Evolutionary conservation across 2,329 filamentous ascomycete genomes (phyloP), one percentile per base, ranked within the genome.

Genomic region (Stenocarpella maydis): DNA sequence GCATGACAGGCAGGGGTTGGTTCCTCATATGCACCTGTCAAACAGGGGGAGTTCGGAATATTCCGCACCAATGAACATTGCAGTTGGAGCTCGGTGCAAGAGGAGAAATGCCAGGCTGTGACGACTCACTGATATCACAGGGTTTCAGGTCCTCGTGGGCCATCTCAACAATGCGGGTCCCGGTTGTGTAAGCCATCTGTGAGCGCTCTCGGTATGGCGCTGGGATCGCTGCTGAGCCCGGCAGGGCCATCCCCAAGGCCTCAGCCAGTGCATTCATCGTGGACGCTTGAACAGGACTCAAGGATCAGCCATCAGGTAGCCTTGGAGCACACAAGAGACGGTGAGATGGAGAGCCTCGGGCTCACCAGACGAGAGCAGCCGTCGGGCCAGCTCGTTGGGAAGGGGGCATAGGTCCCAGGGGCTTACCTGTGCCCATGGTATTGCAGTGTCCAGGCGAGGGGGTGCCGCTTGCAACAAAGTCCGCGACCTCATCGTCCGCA

Each of bases 191-290:
- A 14, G 84, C 84, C 37, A 79, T 81, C 73, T 86, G 83, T 0
- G 78, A 76, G 55, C 84, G 78, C 72, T 86, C 80, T 2, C 83
- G 82, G 70, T 86, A 86, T 1, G 81, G 79, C 6, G 84, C 84
- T 1, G 84, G 84, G n/a, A 86, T 85, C 4, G 83, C 82, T 2
- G 84, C 81, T 4, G 83, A 84, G 1, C 84, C 84, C 0, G 84
- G 83, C 0, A 87, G 78, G 0, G 84, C 82, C 82, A 87, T 86
- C 41, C 85, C 85, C 4, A 87, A 77, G 3, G 84, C 83, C 73
- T 86, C 84, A 60, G 84, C 83, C 2, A 86, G 78, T 1, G 84
- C 82, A 71, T 86, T 86, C 83, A 86, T 85, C 0, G 84, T 86
- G 8, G 82, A 83, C 2, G 84, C 84, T 61, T 34, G 47, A 9